phyloP scores from a whole-genome alignment of 208 protist genomes.

The Vickermania ingenoplastis region DNA sequence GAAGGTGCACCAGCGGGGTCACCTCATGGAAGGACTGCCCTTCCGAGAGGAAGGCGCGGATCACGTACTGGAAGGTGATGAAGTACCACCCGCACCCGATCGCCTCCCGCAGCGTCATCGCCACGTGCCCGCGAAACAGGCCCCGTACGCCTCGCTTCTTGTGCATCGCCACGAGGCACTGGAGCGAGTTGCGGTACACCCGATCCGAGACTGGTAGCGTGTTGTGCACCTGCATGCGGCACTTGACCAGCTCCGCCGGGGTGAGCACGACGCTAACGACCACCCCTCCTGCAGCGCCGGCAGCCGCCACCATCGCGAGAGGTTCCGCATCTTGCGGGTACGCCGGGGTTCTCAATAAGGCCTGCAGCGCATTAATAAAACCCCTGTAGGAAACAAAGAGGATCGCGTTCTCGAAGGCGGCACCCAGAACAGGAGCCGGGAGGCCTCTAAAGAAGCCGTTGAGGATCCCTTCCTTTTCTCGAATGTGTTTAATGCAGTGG shows the following conservation, averaged over 20 bases:
- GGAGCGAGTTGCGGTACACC: constrained; percentile 70
- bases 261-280: constrained; percentile 80
- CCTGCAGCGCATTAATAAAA: constrained; percentile 37
- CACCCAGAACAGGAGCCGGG: constrained; percentile 74
- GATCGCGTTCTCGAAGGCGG: constrained; percentile 73
- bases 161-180: constrained; percentile 66
- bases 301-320: constrained; percentile 40
- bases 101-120: constrained; percentile 84
- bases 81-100: constrained; percentile 84
- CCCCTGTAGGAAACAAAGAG: constrained; percentile 71
- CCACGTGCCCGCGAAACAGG: constrained; percentile 75
- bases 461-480: constrained; percentile 66
- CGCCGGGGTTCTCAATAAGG: constrained; percentile 9
- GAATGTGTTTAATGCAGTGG: constrained; percentile 59
- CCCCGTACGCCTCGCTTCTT: constrained; percentile 50
- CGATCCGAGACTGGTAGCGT: constrained; percentile 59
- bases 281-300: constrained; percentile 56
- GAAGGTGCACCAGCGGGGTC: constrained; percentile 61
- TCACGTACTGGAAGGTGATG: constrained; percentile 70
- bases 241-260: constrained; percentile 88
- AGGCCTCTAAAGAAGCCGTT: constrained; percentile 87
- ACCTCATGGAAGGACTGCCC: constrained; percentile 63
- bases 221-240: constrained; percentile 89
- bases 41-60: constrained; percentile 51
- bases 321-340: constrained; percentile 70